These are phyloP conservation scores for Mercurialis annua DNA, from an alignment of 345 rosid species.

Conservation along the genomic window DNA sequence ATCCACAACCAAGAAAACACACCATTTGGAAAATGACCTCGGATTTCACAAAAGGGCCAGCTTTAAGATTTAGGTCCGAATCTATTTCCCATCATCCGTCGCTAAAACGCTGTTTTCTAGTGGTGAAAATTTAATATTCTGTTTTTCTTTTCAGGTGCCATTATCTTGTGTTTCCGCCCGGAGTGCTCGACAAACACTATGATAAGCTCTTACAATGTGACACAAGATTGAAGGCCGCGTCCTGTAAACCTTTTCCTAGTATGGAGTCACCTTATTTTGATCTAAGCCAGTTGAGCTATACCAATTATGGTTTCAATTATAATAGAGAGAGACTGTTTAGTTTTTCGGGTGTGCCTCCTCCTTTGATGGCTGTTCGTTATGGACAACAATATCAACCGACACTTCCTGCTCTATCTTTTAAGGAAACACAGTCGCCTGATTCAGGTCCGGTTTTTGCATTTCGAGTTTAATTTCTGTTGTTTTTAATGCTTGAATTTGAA, in stretches of 20 bases:
- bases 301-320: not conserved
- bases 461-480: not conserved
- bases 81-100: not conserved
- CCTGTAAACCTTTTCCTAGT: constrained; percentile 35
- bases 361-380: constrained; percentile 1
- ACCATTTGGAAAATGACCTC: constrained; percentile 36
- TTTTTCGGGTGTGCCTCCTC: not conserved
- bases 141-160: constrained; percentile 43
- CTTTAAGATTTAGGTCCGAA: constrained; percentile 39
- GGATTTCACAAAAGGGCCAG: constrained; percentile 48
- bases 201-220: constrained; percentile 44
- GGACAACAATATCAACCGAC: constrained; percentile 7
- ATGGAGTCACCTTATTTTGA: constrained; percentile 23
- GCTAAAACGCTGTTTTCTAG: not conserved
- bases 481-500: not conserved
- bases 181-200: constrained; percentile 40
- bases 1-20: constrained; percentile 44
- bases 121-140: not conserved
- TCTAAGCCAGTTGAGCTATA: not conserved
- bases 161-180: constrained; percentile 39
- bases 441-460: constrained; percentile 18
- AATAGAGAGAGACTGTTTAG: not conserved
- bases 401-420: not conserved
- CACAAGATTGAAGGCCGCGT: constrained; percentile 26
- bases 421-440: constrained; percentile 19